A percentile compares a stretch with the other conserved stretches of the same genome.
phyloP scores from a whole-genome alignment of 2,329 filamentous ascomycete species.

The Neonectria faginata region DNA sequence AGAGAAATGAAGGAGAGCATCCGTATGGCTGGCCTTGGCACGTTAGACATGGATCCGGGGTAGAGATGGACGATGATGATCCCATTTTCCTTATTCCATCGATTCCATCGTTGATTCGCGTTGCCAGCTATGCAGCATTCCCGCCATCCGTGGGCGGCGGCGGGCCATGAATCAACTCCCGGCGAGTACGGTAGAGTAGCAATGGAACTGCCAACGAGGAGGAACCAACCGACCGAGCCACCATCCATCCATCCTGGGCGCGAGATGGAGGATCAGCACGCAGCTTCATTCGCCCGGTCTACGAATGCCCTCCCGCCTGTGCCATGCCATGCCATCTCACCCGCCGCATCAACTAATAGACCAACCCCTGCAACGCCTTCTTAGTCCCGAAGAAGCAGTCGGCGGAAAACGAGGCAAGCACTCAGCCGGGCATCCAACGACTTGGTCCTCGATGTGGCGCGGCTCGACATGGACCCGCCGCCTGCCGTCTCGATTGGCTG shows the following conservation, averaged over 20 bases:
- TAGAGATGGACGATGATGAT: conserved; percentile 22
- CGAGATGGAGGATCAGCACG: conserved; percentile 25
- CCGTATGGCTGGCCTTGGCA: conserved; percentile 17
- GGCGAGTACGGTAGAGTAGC: conserved; percentile 5
- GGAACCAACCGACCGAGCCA: conserved; percentile 19
- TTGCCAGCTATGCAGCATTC: conserved; percentile 7
- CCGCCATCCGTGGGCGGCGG: background rate
- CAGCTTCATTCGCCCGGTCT: conserved; percentile 22
- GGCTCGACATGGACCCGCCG: conserved; percentile 33
- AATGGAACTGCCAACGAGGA: conserved; percentile 17
- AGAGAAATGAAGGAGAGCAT: conserved; percentile 7
- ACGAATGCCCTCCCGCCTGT: background rate
- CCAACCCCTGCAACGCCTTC: conserved; percentile 15
- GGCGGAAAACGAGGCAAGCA: conserved; percentile 46
- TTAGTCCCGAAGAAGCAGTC: conserved; percentile 15
- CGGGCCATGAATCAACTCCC: conserved; percentile 18
- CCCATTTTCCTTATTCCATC: conserved; percentile 22
- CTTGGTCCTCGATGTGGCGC: conserved; percentile 43
- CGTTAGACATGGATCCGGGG: conserved; percentile 18
- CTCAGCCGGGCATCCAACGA: conserved; percentile 40
- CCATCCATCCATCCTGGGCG: background rate
- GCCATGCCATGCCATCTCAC: conserved; percentile 24
- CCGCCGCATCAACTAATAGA: conserved; percentile 18
- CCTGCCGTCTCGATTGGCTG: conserved; percentile 42
- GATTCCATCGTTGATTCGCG: conserved; percentile 6